A percentile compares a stretch with the other conserved stretches of the same genome.
Evolutionary conservation across 495 filamentous ascomycete genomes (phyloP).

Genomic region (Acidiella bohemica): DNA sequence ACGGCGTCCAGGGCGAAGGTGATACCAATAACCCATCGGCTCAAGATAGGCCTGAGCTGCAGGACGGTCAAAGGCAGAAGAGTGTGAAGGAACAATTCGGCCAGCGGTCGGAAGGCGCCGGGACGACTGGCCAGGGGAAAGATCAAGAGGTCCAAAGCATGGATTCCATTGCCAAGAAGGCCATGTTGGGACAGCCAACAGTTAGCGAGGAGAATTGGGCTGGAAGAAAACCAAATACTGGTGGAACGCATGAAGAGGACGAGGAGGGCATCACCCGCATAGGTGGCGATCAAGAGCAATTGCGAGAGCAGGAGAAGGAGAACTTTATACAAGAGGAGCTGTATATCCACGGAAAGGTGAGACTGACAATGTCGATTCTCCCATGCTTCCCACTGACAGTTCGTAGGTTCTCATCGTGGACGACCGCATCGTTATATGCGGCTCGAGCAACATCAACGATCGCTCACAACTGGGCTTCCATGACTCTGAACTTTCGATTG

Average conservation of each 20-base stretch:
- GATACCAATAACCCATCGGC: constrained; percentile 5
- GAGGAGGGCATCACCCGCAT: not conserved
- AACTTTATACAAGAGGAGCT: constrained; percentile 92
- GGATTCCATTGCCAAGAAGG: constrained; percentile 64
- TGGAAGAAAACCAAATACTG: too few relatives aligned
- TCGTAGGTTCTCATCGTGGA: constrained; percentile 57
- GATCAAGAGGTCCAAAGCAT: constrained; percentile 35
- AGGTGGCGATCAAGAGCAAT: constrained; percentile 41
- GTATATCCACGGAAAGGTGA: constrained; percentile 74
- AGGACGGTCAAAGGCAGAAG: constrained; percentile 1
- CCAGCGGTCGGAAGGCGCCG: constrained; percentile 35
- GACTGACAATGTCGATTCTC: constrained; percentile 12
- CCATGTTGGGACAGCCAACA: constrained; percentile 57
- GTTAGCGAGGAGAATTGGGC: constrained; percentile 50
- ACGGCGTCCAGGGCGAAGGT: constrained; percentile 31
- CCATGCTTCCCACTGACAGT: constrained; percentile 8
- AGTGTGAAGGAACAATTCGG: constrained; percentile 53
- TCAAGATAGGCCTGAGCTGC: constrained; percentile 23
- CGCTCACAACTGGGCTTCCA: constrained; percentile 79
- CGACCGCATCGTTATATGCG: constrained; percentile 69
- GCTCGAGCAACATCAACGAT: constrained; percentile 85
- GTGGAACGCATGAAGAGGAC: too few relatives aligned
- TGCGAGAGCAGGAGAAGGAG: constrained; percentile 57
- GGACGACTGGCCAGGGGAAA: constrained; percentile 22
- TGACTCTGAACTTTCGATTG: constrained; percentile 83